Evolutionary conservation across 2,329 filamentous ascomycete species (phyloP), one percentile per base, ranked within the genome.

Genomic region (Arthroderma sp.): DNA sequence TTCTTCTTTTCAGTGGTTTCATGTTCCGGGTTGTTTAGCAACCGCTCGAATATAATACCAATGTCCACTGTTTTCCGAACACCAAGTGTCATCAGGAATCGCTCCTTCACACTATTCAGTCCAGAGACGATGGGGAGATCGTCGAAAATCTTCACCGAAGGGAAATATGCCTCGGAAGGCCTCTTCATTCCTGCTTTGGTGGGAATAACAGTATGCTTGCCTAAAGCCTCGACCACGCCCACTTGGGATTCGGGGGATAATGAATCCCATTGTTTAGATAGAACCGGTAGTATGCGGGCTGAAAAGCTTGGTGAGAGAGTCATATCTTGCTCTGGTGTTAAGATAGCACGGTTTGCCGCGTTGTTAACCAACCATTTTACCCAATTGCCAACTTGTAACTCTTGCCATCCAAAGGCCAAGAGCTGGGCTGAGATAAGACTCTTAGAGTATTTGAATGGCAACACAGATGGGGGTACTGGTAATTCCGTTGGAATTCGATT

Each of bases 61-160:
- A 98, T 69, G 53, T 98, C 91, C 15, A 98, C 81, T 0, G 91
- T 98, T 67, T 96, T 96, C 47, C 91, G 80, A 28, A 98, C 88
- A 3, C 91, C 89, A 30, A 98, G 70, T 1, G 84, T 77, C 2
- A 75, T 67, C 37, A 98, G 65, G 49, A 98, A 85, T 60, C 93
- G 95, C 38, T 96, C 89, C 59, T 95, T 96, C 8, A 95, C 76
- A 30, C 80, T 77, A 36, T 81, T 78, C 37, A 88, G 78, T 8
- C 77, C 78, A 51, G 81, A 77, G 1, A 96, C 79, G 8, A 82
- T 80, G 0, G 91, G 88, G 10, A 98, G 70, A 59, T 98, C 91
- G 49, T 95, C 87, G 57, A 98, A 98, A 0, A 98, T 70, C 60
- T 86, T 91, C 33, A 98, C 91, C n/a, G 78, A 83, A 1, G 85